Evolutionary conservation across 768 basidiomycete genomes (phyloP).

Genomic region (Panaeolus papilionaceus): DNA sequence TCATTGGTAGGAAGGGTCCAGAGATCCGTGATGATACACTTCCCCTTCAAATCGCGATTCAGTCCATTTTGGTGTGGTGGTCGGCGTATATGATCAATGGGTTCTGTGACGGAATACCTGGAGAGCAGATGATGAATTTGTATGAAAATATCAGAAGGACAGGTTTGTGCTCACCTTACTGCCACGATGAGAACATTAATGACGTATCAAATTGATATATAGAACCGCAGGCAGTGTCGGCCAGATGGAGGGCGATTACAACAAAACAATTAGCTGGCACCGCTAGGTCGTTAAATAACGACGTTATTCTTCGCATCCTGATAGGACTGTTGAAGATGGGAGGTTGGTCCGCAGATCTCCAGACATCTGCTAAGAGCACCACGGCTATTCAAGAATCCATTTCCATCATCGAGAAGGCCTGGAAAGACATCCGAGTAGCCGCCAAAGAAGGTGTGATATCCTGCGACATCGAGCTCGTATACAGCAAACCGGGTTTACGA

Average conservation of each 20-base stretch:
- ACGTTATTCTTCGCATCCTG: conserved; percentile 21
- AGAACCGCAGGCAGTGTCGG: conserved; percentile 54
- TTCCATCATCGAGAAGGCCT: conserved; percentile 24
- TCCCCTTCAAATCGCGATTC: conserved; percentile 31
- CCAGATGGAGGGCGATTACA: conserved; percentile 60
- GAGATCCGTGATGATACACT: conserved; percentile 26
- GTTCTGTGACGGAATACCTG: conserved; percentile 15
- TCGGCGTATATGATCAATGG: conserved; percentile 19
- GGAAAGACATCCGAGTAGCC: conserved; percentile 26
- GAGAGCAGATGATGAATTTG: conserved; percentile 16
- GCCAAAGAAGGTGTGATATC: conserved; percentile 33
- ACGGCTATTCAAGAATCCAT: conserved; percentile 27
- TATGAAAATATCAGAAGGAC: conserved; percentile 24
- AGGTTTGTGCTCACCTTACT: conserved; percentile 17
- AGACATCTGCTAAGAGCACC: conserved; percentile 16
- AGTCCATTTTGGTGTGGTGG: conserved; percentile 24
- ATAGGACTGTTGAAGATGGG: conserved; percentile 27
- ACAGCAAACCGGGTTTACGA: conserved; percentile 18
- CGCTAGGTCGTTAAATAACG: conserved; percentile 13
- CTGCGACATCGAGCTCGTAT: conserved; percentile 31
- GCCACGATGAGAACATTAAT: not conserved
- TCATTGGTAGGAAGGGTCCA: conserved; percentile 24
- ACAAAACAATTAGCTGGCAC: conserved; percentile 22
- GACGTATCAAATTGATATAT: conserved; percentile 3
- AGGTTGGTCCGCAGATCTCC: conserved; percentile 26